Evolutionary conservation across 164 flowering plant species (phyloP).

Genomic region (Hamamelis virginiana): DNA sequence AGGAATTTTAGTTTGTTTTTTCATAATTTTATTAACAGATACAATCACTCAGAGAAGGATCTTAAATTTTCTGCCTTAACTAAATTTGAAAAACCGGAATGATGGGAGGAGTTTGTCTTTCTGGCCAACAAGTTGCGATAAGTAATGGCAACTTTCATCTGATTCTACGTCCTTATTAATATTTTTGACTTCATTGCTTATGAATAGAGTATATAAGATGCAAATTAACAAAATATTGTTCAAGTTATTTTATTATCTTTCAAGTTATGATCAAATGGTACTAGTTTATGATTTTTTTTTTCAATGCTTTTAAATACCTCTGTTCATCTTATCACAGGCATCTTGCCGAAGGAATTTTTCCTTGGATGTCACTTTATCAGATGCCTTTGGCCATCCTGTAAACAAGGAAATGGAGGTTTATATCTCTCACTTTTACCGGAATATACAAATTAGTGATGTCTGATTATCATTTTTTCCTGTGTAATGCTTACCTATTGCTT

Average conservation of each 20-base stretch:
- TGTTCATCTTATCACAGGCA: conserved; percentile 45
- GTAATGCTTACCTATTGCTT: conserved; percentile 4
- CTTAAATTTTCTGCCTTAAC: too few relatives aligned
- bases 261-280: background rate
- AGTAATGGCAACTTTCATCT: too few relatives aligned
- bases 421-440: conserved; percentile 8
- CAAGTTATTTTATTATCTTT: background rate
- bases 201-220: too few relatives aligned
- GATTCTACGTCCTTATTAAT: too few relatives aligned
- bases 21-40: too few relatives aligned
- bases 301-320: background rate
- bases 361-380: conserved; percentile 57
- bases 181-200: too few relatives aligned
- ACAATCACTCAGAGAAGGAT: too few relatives aligned
- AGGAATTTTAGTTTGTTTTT: too few relatives aligned
- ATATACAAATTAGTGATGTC: background rate
- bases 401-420: conserved; percentile 70
- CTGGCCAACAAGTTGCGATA: too few relatives aligned
- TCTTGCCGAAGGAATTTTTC: conserved; percentile 79
- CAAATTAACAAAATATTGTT: background rate
- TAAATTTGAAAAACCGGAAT: too few relatives aligned
- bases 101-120: too few relatives aligned
- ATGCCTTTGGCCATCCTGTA: conserved; percentile 62
- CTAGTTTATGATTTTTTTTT: background rate
- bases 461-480: background rate